Percentiles rank a stretch among this genome's conserved stretches.
phyloP scores from a whole-genome alignment of 2,329 filamentous ascomycete genomes.

The Curvularia hawaiiensis region DNA sequence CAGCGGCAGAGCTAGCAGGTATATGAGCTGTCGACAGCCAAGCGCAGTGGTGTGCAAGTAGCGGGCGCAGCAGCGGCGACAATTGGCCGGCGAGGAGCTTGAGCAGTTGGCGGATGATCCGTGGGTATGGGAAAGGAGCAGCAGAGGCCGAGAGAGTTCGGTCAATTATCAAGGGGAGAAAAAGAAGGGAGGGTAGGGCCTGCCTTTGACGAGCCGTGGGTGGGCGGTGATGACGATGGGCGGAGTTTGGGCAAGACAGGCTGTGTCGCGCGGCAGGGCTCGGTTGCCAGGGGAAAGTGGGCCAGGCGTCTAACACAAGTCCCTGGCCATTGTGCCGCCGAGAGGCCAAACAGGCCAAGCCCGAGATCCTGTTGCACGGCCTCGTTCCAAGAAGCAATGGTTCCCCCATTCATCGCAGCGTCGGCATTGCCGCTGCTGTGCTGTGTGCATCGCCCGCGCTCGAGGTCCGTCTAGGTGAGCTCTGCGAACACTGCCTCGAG shows the following conservation, averaged over 20 bases:
- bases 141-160: not conserved
- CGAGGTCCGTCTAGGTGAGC: not conserved
- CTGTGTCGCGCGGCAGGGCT: not conserved
- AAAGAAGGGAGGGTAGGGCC: not conserved
- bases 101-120: not conserved
- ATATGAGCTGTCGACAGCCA: constrained; percentile 16
- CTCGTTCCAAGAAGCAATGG: not conserved
- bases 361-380: not conserved
- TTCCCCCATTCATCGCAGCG: not conserved
- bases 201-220: not conserved
- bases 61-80: constrained; percentile 3
- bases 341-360: not conserved
- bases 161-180: not conserved
- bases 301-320: not conserved
- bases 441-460: not conserved
- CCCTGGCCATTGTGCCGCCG: not conserved
- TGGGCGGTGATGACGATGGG: not conserved
- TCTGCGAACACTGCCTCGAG: not conserved
- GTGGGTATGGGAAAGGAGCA: not conserved
- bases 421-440: not conserved
- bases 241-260: not conserved
- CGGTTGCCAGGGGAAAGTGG: not conserved
- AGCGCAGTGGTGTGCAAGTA: constrained; percentile 12
- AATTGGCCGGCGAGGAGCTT: constrained; percentile 9
- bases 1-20: constrained; percentile 16